These are phyloP conservation scores for Argentina anserina DNA, from an alignment of 306 rosid genomes.

Conservation along the genomic window DNA sequence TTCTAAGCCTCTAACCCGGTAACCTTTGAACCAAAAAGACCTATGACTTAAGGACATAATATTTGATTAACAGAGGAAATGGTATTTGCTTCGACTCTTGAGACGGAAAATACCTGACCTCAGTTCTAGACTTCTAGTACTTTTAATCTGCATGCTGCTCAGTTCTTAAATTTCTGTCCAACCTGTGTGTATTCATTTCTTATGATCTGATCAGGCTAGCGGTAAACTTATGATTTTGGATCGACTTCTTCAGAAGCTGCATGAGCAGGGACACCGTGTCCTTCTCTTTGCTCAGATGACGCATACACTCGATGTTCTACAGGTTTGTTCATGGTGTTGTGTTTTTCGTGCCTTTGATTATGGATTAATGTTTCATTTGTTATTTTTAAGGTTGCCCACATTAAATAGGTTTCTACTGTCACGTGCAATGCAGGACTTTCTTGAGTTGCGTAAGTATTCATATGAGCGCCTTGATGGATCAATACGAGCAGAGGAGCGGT, in stretches of 20 bases:
- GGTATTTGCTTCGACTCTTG: neutral
- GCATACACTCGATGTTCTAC: conserved; percentile 92
- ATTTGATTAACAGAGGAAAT: neutral
- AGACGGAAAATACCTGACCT: neutral
- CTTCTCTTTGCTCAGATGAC: conserved; percentile 97
- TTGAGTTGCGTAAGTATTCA: conserved; percentile 78
- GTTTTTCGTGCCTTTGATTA: neutral
- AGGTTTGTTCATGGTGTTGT: conserved; percentile 40
- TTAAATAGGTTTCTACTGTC: conserved; percentile 16
- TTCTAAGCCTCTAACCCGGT: neutral
- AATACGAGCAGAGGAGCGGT: conserved; percentile 95
- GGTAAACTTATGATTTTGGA: conserved; percentile 87
- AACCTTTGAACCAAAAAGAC: neutral
- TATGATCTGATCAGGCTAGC: conserved; percentile 60
- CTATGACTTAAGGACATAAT: neutral
- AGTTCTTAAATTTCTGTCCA: conserved; percentile 13
- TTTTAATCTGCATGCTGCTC: conserved; percentile 11
- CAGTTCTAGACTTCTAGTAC: neutral
- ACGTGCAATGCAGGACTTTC: conserved; percentile 55
- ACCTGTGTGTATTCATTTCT: conserved; percentile 14
- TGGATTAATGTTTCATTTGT: neutral
- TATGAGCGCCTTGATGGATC: conserved; percentile 99
- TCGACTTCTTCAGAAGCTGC: conserved; percentile 77
- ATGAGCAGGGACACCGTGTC: conserved; percentile 69
- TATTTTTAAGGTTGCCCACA: neutral